phyloP scores from a whole-genome alignment of 352 stramenopile genomes.

The Achlya hypogyna region DNA sequence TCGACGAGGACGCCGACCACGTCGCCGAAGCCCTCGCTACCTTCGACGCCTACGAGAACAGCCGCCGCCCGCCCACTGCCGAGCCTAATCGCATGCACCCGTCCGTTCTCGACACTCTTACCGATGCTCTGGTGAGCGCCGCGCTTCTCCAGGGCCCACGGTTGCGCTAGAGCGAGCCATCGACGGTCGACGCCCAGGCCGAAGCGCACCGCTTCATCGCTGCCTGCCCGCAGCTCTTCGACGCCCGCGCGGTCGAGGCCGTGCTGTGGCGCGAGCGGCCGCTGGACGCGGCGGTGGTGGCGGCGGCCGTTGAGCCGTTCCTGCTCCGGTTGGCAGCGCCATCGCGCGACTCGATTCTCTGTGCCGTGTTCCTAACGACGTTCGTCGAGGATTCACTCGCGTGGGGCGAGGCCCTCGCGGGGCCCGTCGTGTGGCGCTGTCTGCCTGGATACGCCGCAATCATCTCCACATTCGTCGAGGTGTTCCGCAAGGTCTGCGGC shows the following conservation, averaged over 20 bases:
- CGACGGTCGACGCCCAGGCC: constrained; percentile 25
- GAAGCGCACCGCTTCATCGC: constrained; percentile 46
- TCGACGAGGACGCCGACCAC: no score
- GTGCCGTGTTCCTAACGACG: constrained; percentile 58
- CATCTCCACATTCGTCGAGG: constrained; percentile 47
- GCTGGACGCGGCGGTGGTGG: constrained; percentile 27
- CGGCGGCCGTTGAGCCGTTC: constrained; percentile 32
- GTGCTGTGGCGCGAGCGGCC: constrained; percentile 26
- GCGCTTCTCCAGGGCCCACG: neutral
- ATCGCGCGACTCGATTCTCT: constrained; percentile 49
- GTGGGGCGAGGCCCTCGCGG: constrained; percentile 40
- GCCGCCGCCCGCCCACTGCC: no score
- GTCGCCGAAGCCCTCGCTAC: no score
- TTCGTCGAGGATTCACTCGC: constrained; percentile 49
- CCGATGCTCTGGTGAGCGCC: neutral
- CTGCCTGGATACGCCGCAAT: constrained; percentile 69
- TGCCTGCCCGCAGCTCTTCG: constrained; percentile 44
- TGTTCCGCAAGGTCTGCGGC: constrained; percentile 74
- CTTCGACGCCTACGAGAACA: neutral
- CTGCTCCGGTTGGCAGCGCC: constrained; percentile 45
- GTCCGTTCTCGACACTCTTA: neutral
- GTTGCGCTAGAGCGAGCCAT: no score
- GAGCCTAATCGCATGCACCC: neutral
- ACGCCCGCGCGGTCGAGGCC: constrained; percentile 25
- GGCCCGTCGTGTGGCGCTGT: constrained; percentile 55